Evolutionary conservation across 2,329 filamentous ascomycete genomes (phyloP), one percentile per base, ranked within the genome.

Genomic region (Colletotrichum lentis): DNA sequence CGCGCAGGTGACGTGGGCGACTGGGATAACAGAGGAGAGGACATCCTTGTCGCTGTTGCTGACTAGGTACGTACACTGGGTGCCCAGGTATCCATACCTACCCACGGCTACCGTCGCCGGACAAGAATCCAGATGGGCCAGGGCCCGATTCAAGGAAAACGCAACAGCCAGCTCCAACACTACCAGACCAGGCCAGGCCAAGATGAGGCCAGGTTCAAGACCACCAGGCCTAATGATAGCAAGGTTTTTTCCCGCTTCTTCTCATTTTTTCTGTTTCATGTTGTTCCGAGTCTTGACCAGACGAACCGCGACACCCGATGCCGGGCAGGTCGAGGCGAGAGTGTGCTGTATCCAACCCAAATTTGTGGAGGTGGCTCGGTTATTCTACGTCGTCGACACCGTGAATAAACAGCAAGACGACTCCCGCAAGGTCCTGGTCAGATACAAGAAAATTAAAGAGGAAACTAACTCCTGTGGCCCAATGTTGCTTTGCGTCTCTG

Each of bases 1-100:
- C 55, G 49, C 49, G 61, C 65, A 67, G 65, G 65, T 68, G 65
- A 68, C 65, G 65, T 68, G 65, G 65, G 65, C 65, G 62, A 68
- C 65, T 61, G 65, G 65, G 65, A 52, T 65, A 62, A 44, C 35
- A 35, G 37, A 18, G 41, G 35, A 65, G 41, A 43, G 20, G 24
- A 22, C 16, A 68, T 60, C 65, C 65, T 55, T 68, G 65, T 50
- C 43, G 22, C 55, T 24, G 27, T 10, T 8, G 27, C 8, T 31
- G 27, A 31, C 27, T 31, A 24, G 2, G 2, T 24, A 24, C 24
- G 2, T 24, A 31, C 27, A n/a, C 27, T 31, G 8, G 1, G 8
- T 31, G 27, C 27, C 27, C 27, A 31, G 27, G 27, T 31, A 31
- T 31, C 7, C 27, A 2, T 31, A 31, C 27, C 27, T 31, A 31